phyloP scores from a whole-genome alignment of 768 basidiomycete species.

The Tylopilus felleus region DNA sequence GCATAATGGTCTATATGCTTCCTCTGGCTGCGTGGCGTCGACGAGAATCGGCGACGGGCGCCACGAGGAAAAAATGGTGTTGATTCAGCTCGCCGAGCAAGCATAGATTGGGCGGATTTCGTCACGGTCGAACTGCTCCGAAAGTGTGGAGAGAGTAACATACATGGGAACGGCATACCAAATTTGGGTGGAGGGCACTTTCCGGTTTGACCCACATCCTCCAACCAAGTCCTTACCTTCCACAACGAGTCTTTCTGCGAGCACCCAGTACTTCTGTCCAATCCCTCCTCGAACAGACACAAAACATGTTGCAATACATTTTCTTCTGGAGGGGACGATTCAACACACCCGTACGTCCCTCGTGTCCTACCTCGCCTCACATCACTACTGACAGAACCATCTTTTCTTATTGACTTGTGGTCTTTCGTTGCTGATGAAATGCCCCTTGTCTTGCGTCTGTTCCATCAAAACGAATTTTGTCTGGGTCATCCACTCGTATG shows the following conservation, averaged over 20 bases:
- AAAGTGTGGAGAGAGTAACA: not conserved
- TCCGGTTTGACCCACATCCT: slow-evolving; percentile 25
- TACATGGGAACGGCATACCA: slow-evolving; percentile 25
- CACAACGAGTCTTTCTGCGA: not conserved
- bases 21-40: slow-evolving; percentile 5
- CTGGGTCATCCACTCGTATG: too few species aligned
- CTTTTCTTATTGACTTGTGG: not conserved
- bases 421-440: not conserved
- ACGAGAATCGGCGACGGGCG: slow-evolving; percentile 21
- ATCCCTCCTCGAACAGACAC: not conserved
- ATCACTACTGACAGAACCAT: not conserved
- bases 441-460: not conserved
- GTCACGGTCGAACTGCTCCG: not conserved
- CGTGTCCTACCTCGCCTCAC: not conserved
- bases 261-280: too few species aligned
- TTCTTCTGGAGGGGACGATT: slow-evolving; percentile 28
- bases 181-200: not conserved
- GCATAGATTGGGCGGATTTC: not conserved
- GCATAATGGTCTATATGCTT: slow-evolving; percentile 28
- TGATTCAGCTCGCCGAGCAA: not conserved
- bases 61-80: not conserved
- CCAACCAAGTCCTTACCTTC: not conserved
- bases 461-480: not conserved
- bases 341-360: slow-evolving; percentile 26
- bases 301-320: slow-evolving; percentile 21